These are phyloP conservation scores for Moesziomyces parantarcticus DNA, from an alignment of 1,284 basidiomycete species.

Conservation along the genomic window DNA sequence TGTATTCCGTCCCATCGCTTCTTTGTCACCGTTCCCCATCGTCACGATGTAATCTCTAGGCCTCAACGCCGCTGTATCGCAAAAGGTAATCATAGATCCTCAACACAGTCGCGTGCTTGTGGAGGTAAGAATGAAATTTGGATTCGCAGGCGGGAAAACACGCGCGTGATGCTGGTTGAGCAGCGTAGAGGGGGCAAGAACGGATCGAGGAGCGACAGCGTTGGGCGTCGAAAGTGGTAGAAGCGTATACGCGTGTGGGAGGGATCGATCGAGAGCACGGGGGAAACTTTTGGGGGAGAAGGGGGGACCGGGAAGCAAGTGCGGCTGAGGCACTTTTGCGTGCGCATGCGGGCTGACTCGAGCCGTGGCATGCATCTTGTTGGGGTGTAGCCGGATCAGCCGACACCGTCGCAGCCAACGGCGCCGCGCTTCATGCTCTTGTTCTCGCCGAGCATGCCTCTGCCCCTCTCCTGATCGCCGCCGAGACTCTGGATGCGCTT, in stretches of 20 bases:
- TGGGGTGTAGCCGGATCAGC: constrained; percentile 13
- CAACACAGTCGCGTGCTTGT: background rate
- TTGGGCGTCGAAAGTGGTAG: constrained; percentile 7
- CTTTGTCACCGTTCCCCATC: background rate
- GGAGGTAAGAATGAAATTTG: background rate
- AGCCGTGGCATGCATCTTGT: background rate
- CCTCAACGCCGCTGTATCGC: background rate
- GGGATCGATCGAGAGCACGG: background rate
- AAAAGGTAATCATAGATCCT: background rate
- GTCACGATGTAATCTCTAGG: background rate
- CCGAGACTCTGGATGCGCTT: constrained; percentile 33
- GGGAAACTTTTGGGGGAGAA: background rate
- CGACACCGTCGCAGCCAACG: constrained; percentile 60
- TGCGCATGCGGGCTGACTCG: background rate
- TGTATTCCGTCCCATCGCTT: background rate
- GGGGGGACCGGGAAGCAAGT: background rate
- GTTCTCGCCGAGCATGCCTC: constrained; percentile 44
- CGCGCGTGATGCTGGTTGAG: background rate
- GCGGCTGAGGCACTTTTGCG: background rate
- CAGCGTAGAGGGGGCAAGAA: background rate
- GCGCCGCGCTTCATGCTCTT: constrained; percentile 46
- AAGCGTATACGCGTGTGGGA: background rate
- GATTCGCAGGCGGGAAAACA: background rate
- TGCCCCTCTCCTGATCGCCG: constrained; percentile 44
- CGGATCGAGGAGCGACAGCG: constrained; percentile 3